Evolutionary conservation across 331 rosid genomes (phyloP), one percentile per base, ranked within the genome.

Genomic region (Arachis monticola): DNA sequence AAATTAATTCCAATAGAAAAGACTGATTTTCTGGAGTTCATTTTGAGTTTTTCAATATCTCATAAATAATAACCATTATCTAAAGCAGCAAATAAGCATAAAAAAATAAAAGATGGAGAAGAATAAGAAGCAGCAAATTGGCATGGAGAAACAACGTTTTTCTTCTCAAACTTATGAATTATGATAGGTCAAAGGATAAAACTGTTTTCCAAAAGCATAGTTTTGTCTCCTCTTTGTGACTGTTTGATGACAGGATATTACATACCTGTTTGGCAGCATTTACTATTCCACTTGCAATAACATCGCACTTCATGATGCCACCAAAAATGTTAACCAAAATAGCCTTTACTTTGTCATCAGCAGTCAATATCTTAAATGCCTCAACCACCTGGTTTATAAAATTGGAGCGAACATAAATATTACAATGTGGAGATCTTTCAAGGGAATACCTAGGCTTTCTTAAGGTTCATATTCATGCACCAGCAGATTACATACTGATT

Each of bases 311-410:
- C 99, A 84, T 84, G 64, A 84, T 84, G 61, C 87, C 87, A 80
- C 87, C 87, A 74, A 84, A 84, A 66, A 84, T 84, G 64, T 84
- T 92, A 5, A 84, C 87, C 83, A 84, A 80, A 77, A 84, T 95
- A 14, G 97, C 99, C 83, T 95, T 92, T 77, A 95, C 99, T 83
- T 92, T 95, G 61, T 90, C 97, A 64, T 95, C 99, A 35, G 99
- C 90, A 0, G 99, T 95, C 92, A 95, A 84, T 76, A 95, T 95
- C 80, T 95, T 95, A 74, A 95, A 95, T 57, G 99, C 99, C 80
- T 95, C 99, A 40, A 95, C 86, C 64, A 95, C 99, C 99, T 95
- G 92, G 31, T 60, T 77, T 17, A 58, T 67, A 72, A 38, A 79
- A 73, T 68, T 57, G 73, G 48, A 80, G 57, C 4, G 66, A 64